These are phyloP conservation scores for Lactuca sativa DNA, from an alignment of 129 eudicot species.

Conservation along the genomic window DNA sequence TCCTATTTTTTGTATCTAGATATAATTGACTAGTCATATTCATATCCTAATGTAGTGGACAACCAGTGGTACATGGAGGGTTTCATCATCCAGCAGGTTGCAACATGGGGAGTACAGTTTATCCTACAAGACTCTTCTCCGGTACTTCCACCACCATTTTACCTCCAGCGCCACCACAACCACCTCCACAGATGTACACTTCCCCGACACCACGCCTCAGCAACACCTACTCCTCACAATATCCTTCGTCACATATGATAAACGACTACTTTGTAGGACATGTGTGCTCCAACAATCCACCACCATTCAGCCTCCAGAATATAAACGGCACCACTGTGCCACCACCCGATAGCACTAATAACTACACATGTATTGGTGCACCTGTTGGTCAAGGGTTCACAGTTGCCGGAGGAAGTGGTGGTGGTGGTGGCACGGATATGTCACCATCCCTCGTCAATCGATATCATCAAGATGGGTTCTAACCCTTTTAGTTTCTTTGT, in stretches of 20 bases:
- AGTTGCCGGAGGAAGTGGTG: constrained; percentile 35
- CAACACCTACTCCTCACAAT: constrained; percentile 47
- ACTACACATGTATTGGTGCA: constrained; percentile 87
- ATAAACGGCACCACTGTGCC: constrained; percentile 10
- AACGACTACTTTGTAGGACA: constrained; percentile 78
- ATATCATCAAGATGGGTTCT: constrained; percentile 55
- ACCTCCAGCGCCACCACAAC: constrained; percentile 46
- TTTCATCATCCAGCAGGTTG: constrained; percentile 47
- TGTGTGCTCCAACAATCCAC: constrained; percentile 37
- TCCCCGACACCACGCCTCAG: constrained; percentile 47
- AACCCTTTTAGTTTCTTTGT: background rate
- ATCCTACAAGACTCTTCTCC: constrained; percentile 52
- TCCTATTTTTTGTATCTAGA: background rate
- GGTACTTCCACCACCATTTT: constrained; percentile 36
- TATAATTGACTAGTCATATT: constrained; percentile 2
- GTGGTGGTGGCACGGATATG: constrained; percentile 34
- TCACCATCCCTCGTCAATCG: constrained; percentile 38
- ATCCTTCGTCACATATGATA: constrained; percentile 27
- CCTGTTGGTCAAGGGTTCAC: constrained; percentile 59
- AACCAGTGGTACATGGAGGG: constrained; percentile 65
- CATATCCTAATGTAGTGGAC: constrained; percentile 42
- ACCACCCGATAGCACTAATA: constrained; percentile 29
- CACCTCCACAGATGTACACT: constrained; percentile 45
- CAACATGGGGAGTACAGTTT: constrained; percentile 47
- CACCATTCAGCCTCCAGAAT: constrained; percentile 22